Evolutionary conservation across 441 rosid species (phyloP), one percentile per base, ranked within the genome.

Genomic region (Bruguiera hainesii): DNA sequence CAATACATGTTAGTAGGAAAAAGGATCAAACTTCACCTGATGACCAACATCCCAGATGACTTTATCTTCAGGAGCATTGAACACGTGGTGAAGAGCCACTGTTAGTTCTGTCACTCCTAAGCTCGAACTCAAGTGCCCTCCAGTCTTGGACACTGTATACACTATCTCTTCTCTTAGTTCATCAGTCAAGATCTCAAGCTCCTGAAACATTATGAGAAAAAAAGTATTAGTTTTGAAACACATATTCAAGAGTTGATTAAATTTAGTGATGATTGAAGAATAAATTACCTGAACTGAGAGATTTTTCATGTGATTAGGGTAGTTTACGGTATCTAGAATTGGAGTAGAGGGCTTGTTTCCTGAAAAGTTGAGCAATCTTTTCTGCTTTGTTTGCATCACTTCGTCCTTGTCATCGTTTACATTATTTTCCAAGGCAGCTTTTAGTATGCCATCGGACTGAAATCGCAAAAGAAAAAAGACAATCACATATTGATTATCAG

Each of bases 41-140:
- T 84, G 89, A 0, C 83, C 89, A 28, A 84, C 89, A 68, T 84
- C 89, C 86, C 86, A 84, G 51, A 82, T 75, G 56, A 84, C 80
- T 70, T 75, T 82, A 52, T 84, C 89, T 20, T 78, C 49, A 11
- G 86, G 86, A 20, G 77, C 56, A 66, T 75, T 59, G 63, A 82
- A 84, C 0, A 82, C 86, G 70, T 77, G 78, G 75, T 84, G 88
- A 57, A 84, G 82, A 21, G 86, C 84, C 19, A 84, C 86, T 0
- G 86, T 80, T 19, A 84, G 72, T 60, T 84, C 88, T 5, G 72
- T 74, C 39, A 84, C 88, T 1, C 88, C 88, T 15, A 84, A 63
- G 75, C 76, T 84, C 18, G 86, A 82, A 62, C 89, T 76, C 29
- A 84, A 60, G 50, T 85, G 86, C 6, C 89, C 87, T 4, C 89